Evolutionary conservation across 75 land plant species (phyloP).

Genomic region (Cunninghamia lanceolata): DNA sequence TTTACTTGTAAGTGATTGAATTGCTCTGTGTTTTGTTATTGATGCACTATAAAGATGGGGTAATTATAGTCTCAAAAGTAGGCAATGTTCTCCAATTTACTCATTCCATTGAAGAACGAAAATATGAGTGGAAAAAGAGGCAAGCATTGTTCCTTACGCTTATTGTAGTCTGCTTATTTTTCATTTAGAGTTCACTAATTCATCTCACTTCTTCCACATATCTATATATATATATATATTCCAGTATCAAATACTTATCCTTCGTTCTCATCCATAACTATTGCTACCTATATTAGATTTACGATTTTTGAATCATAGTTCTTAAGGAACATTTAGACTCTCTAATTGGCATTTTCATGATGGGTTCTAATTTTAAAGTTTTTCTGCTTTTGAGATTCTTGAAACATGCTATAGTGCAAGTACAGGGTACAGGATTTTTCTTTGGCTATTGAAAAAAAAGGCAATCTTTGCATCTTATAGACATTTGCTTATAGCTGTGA

Average conservation of each 20-base stretch:
- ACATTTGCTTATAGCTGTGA: constrained; percentile 63
- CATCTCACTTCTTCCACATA: neutral
- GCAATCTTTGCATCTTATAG: constrained; percentile 18
- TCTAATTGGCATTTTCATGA: neutral
- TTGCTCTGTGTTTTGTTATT: neutral
- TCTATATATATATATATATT: neutral
- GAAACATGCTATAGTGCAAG: neutral
- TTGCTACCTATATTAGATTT: neutral
- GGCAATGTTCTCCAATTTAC: constrained; percentile 72
- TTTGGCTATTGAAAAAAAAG: neutral
- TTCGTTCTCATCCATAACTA: neutral
- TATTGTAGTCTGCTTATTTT: neutral
- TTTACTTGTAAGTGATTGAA: constrained; percentile 5
- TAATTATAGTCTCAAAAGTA: constrained; percentile 51
- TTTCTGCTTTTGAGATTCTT: neutral
- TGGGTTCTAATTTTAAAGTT: neutral
- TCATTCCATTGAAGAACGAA: constrained; percentile 53
- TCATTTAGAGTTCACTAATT: neutral
- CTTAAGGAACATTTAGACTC: neutral
- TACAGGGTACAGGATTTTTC: neutral
- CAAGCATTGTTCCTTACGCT: constrained; percentile 33
- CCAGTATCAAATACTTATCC: neutral
- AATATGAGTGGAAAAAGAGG: constrained; percentile 77
- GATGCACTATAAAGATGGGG: constrained; percentile 44
- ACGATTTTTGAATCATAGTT: neutral